These are phyloP conservation scores for Colletotrichum somersetense DNA, from an alignment of 2,329 filamentous ascomycete species.

Conservation along the genomic window DNA sequence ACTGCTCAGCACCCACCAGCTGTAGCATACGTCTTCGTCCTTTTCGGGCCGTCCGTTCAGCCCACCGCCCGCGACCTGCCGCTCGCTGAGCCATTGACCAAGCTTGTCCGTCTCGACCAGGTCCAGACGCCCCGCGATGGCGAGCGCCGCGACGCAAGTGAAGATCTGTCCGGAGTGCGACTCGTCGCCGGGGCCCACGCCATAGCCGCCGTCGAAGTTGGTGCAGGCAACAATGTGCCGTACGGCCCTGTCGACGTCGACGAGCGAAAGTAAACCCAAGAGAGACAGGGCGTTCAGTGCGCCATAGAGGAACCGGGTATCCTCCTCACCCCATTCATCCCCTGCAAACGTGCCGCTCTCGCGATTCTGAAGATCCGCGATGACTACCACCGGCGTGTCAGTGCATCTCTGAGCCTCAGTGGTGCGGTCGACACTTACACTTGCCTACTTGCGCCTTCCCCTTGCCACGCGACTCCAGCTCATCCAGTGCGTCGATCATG, in stretches of 20 bases:
- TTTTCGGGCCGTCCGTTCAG: slow-evolving; percentile 97
- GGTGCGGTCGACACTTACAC: slow-evolving; percentile 69
- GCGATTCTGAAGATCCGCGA: slow-evolving; percentile 83
- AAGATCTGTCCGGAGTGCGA: slow-evolving; percentile 97
- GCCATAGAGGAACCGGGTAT: slow-evolving; percentile 94
- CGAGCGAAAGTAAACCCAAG: slow-evolving; percentile 76
- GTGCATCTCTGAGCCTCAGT: slow-evolving; percentile 28
- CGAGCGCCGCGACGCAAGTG: slow-evolving; percentile 88
- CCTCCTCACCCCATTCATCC: slow-evolving; percentile 96
- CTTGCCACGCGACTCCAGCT: slow-evolving; percentile 78
- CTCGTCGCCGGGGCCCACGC: slow-evolving; percentile 89
- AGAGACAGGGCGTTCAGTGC: slow-evolving; percentile 92
- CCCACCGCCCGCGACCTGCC: slow-evolving; percentile 88
- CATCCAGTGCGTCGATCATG: slow-evolving; percentile 85
- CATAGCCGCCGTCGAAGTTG: slow-evolving; percentile 96
- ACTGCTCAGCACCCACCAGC: slow-evolving; percentile 97
- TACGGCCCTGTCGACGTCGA: slow-evolving; percentile 86
- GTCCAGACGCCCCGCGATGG: slow-evolving; percentile 86
- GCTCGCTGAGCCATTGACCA: slow-evolving; percentile 91
- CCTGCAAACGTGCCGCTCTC: slow-evolving; percentile 90
- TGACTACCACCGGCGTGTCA: slow-evolving; percentile 63
- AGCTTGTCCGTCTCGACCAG: slow-evolving; percentile 85
- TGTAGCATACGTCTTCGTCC: slow-evolving; percentile 96
- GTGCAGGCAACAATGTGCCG: slow-evolving; percentile 83
- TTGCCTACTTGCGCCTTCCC: slow-evolving; percentile 80